Base-by-base conservation (phyloP, 345 rosid genomes). In the Citrus glauca region DNA sequence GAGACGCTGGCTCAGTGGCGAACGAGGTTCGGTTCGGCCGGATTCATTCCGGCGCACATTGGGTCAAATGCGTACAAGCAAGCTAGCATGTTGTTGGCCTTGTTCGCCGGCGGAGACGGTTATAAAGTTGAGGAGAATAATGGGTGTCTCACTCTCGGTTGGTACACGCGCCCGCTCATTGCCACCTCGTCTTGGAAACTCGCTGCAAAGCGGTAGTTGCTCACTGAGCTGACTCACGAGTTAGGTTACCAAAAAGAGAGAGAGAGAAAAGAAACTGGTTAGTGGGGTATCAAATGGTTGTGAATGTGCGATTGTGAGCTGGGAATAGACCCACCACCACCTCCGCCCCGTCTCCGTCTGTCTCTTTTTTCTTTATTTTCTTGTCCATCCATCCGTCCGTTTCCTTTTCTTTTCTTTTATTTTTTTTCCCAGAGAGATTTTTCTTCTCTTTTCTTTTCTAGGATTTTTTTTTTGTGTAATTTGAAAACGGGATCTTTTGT, bases 1-100 rank as follows among this genome's bases (percentile, higher is more conserved):
- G 98, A 95, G 82, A 82, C 87, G 27, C 37, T 93, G 80, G 45
- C 66, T 66, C 93, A 90, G 80, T 95, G 98, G 98, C 53, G 86
- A 68, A 80, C 61, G 61, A 90, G 95, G 73, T 40, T 95, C 16
- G 84, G 80, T 2, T 78, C 91, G 10, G 84, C 94, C 55, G 98
- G 98, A 56, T 95, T 90, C 16, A 74, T 62, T 1, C 91, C 94
- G 80, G 98, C 82, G 2, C 93, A 85, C 67, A 87, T 95, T 0
- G 98, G 98, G 11, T 95, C 98, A 0, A 93, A 91, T 75, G 98
- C 98, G 59, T 95, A 77, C 79, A 90, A 89, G 85, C 98, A 93
- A 84, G 98, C 97, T 0, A 90, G 98, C 75, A 90, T 85, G 93
- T 74, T 95, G 28, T 38, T 95, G 83, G 95, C 92, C 2, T 35